Evolutionary conservation across 345 rosid genomes (phyloP), one percentile per base, ranked within the genome.

Genomic region (Moricandia moricandioides): DNA sequence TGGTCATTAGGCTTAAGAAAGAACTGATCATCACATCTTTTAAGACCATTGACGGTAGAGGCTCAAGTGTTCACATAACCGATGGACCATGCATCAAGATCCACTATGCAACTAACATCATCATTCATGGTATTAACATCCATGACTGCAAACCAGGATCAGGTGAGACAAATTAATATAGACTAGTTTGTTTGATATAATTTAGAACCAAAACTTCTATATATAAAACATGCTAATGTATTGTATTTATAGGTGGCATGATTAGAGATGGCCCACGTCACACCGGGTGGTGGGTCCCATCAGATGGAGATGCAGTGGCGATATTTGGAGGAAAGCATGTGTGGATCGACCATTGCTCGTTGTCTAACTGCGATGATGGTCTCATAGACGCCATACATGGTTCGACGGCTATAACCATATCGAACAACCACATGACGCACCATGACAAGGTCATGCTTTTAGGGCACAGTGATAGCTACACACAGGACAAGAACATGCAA

Each of bases 391-490:
- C 88, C 1, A 88, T 86, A 58, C 90, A 87, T 71, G 91, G 91
- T 59, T 91, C 97, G 12, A 91, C 97, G 5, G 91, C 88, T 65
- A 85, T 91, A 77, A 91, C 97, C 4, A 82, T 91, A 62, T 91
- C 97, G 18, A 91, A 91, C 83, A 91, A 88, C 62, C 87, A 81
- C 82, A 82, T 91, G 88, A 91, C 94, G 3, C 94, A 91, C 67
- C 97, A 91, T 71, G 87, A 91, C 65, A 91, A 91, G 82, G 97
- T 91, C 69, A 91, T 91, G 91, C 83, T 91, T 7, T 67, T 91
- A 72, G 97, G 97, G 4, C 88, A 87, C 47, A 88, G 86, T 52
- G 94, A 91, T 78, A 72, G 85, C 6, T 88, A 83, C 61, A 83
- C 89, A 4, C 83, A 75, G 31, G 97, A 91, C 78, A 88, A 82